Evolutionary conservation across 257 asterid species (phyloP).

Genomic region (Gynochthodes officinalis): DNA sequence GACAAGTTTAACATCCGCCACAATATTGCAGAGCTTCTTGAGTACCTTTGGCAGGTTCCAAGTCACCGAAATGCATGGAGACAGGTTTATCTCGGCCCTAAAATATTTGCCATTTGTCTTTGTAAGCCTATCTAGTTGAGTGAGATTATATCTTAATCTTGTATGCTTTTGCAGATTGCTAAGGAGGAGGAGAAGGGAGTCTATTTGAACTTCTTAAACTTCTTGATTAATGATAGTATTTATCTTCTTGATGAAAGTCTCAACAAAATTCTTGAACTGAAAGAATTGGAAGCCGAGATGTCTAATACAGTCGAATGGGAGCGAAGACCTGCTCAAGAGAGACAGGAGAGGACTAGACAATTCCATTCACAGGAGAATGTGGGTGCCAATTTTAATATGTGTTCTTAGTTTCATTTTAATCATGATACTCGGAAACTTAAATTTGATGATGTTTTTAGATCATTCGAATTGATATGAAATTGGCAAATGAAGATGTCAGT

Average conservation of each 20-base stretch:
- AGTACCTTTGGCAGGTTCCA: slow-evolving; percentile 97
- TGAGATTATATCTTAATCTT: slow-evolving; percentile 13
- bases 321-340: slow-evolving; percentile 81
- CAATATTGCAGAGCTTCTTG: slow-evolving; percentile 97
- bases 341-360: slow-evolving; percentile 94
- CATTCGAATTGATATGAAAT: slow-evolving; percentile 90
- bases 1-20: slow-evolving; percentile 99
- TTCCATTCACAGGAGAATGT: slow-evolving; percentile 99
- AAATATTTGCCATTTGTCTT: slow-evolving; percentile 4
- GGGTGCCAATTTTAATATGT: slow-evolving; percentile 23
- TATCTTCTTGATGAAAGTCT: slow-evolving; percentile 96
- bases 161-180: slow-evolving; percentile 61
- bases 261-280: slow-evolving; percentile 87
- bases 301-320: slow-evolving; percentile 93
- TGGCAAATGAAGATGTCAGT: slow-evolving; percentile 97
- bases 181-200: slow-evolving; percentile 98
- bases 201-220: slow-evolving; percentile 85
- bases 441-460: slow-evolving; percentile 49
- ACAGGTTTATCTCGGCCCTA: slow-evolving; percentile 49
- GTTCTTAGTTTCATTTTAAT: slow-evolving; percentile 14
- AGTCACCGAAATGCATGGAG: slow-evolving; percentile 97
- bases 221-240: slow-evolving; percentile 89
- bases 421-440: slow-evolving; percentile 17
- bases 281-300: slow-evolving; percentile 98
- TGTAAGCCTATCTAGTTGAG: background rate